Evolutionary conservation across 306 rosid genomes (phyloP), one percentile per base, ranked within the genome.

Genomic region (Cicer bijugum): DNA sequence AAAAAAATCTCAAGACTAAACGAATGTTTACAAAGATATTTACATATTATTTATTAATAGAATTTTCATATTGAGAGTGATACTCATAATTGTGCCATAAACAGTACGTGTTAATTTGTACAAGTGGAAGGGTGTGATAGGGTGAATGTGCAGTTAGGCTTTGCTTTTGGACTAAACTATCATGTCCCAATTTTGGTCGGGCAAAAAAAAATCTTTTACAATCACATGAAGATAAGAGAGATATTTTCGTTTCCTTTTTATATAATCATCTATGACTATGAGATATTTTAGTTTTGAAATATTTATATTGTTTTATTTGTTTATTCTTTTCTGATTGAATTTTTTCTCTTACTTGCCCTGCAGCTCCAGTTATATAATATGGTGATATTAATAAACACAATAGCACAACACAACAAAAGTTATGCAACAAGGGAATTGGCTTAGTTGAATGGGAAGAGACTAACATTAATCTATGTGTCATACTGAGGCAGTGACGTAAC

Each of bases 71-170:
- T 20, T 0, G 23, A 20, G 20, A 19, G 20, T 19, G 20, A 19
- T 19, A 19, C 1, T 19, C 20, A 1, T 19, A 19, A 19, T 19
- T 19, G 20, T 19, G 20, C 63, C 47, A 64, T 58, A 45, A 74
- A 70, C 17, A 58, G 47, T 56, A 16, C 17, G 12, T 40, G 56
- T 20, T 47, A 37, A 59, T 38, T 67, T 14, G 65, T 68, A 65
- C 86, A 80, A 5, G 79, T 88, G 85, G 82, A 76, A 11, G 71
- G 1, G 63, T 64, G 10, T 62, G 9, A 62, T 76, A 53, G 80
- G 83, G n/a, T 77, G 60, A 11, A 17, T 46, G 39, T 39, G 69
- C 33, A n/a, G 71, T 35, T 69, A 39, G 51, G n/a, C 74, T 19
- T 80, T 58, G 38, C 75, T 84, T 82, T 75, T 69, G 57, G 82